A percentile compares a stretch with the other conserved stretches of the same genome.
Conservation (phyloP, 2,329 filamentous ascomycete genomes). For the Nothophoma quercina region DNA sequence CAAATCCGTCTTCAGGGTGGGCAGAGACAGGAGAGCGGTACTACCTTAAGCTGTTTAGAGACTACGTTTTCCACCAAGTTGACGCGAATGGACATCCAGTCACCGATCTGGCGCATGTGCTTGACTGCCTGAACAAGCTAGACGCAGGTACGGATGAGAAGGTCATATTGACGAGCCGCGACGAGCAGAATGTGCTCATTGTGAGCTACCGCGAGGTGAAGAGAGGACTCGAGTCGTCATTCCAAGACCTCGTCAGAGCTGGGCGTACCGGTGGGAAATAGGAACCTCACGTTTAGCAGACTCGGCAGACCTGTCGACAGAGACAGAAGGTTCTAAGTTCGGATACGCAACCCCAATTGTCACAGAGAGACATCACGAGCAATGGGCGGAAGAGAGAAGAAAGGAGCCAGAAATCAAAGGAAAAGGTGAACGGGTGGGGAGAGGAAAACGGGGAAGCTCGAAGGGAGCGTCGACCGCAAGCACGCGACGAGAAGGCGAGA, state of each 20-base stretch:
- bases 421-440: neutral
- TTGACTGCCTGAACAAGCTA: slow-evolving; percentile 87
- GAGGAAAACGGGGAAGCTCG: too few species aligned
- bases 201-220: slow-evolving; percentile 91
- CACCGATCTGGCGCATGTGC: slow-evolving; percentile 85
- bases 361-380: neutral
- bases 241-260: slow-evolving; percentile 61
- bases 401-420: neutral
- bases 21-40: slow-evolving; percentile 93
- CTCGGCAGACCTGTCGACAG: neutral
- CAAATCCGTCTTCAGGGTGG: slow-evolving; percentile 65
- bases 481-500: neutral
- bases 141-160: slow-evolving; percentile 89
- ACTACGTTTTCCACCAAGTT: slow-evolving; percentile 97
- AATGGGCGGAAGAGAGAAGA: too few species aligned
- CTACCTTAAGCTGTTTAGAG: slow-evolving; percentile 91
- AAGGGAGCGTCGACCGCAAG: too few species aligned
- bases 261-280: slow-evolving; percentile 42
- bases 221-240: slow-evolving; percentile 67
- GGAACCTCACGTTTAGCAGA: neutral
- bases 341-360: too few species aligned
- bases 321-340: too few species aligned
- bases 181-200: slow-evolving; percentile 88
- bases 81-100: slow-evolving; percentile 84
- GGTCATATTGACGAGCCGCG: slow-evolving; percentile 83